Conservation (phyloP, 2,329 filamentous ascomycete genomes). For the Verticillium zaregamsianum region DNA sequence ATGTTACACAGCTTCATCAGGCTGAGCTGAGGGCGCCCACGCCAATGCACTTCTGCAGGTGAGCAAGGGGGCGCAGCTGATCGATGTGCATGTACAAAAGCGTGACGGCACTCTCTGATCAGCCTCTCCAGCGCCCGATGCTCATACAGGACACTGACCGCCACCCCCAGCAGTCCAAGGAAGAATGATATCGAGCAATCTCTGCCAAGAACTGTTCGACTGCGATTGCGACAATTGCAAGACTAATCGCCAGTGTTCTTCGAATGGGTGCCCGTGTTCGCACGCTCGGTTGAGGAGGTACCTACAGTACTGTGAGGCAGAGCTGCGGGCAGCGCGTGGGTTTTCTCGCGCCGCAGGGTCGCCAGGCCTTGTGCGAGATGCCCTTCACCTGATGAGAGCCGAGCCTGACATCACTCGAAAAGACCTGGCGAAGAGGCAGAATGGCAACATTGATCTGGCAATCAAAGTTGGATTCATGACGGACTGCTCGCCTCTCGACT, state of each 20-base stretch:
- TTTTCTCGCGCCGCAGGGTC: background rate
- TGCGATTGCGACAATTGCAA: background rate
- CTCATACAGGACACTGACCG: no score
- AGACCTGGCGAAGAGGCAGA: background rate
- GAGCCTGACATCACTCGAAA: slow-evolving; percentile 5
- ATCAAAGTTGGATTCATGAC: slow-evolving; percentile 1
- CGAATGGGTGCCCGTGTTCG: background rate
- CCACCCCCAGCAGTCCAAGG: no score
- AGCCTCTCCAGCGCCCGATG: background rate
- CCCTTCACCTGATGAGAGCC: background rate
- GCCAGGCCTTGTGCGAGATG: background rate
- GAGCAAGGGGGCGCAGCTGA: background rate
- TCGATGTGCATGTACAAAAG: background rate
- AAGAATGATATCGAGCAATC: background rate
- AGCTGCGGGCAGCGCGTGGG: background rate
- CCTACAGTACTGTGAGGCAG: slow-evolving; percentile 4
- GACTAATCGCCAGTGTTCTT: background rate
- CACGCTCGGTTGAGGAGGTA: slow-evolving; percentile 3
- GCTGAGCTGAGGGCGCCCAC: background rate
- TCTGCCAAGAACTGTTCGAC: background rate
- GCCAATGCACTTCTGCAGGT: background rate
- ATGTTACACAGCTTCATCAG: background rate
- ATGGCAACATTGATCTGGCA: background rate
- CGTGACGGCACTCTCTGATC: background rate
- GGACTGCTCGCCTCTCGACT: slow-evolving; percentile 1